Evolutionary conservation across 495 filamentous ascomycete species (phyloP), one percentile per base, ranked within the genome.

Genomic region (Terfezia boudieri): DNA sequence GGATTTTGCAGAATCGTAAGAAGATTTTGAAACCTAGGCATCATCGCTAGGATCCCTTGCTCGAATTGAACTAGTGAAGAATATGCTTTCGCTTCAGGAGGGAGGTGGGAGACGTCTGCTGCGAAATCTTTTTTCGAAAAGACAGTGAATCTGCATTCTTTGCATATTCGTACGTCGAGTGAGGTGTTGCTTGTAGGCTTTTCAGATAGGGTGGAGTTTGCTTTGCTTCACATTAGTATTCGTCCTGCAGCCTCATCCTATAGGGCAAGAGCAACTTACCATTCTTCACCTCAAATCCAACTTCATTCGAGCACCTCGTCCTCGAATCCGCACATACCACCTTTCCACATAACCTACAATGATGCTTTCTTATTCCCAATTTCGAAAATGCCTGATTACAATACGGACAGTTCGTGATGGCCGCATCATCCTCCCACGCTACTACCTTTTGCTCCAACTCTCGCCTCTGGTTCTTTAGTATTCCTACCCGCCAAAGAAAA

Each of bases 371-470:
- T 59, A 93, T 88, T 1, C 84, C 78, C 71, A 93, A 94, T 26
- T 75, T 78, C 1, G 84, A 77, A 67, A 98, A 98, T 53, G 93
- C 85, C 61, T 96, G 90, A 60, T 87, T 82, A 61, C 90, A 98
- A 60, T 93, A 90, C 3, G 90, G 92, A 58, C 90, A 98, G 50
- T 77, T 78, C 5, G 72, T 53, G 20, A 98, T 87, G 49, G 69
- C 76, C 0, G 81, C 73, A 68, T 96, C 92, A 50, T 96, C 90
- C 65, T 98, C 83, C 90, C 90, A 98, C 12, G 80, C 81, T 16
- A 96, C 86, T 14, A 98, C 76, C 0, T 81, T 84, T 61, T 98
- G 92, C 67, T 98, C 90, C 9, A 96, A 68, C 12, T 73, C 61
- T 66, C 90, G 86, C 41, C 84, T 73, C 54, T 83, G 82, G 55